Evolutionary conservation across 106 monocot species (phyloP).

Genomic region (Chionographis japonica): DNA sequence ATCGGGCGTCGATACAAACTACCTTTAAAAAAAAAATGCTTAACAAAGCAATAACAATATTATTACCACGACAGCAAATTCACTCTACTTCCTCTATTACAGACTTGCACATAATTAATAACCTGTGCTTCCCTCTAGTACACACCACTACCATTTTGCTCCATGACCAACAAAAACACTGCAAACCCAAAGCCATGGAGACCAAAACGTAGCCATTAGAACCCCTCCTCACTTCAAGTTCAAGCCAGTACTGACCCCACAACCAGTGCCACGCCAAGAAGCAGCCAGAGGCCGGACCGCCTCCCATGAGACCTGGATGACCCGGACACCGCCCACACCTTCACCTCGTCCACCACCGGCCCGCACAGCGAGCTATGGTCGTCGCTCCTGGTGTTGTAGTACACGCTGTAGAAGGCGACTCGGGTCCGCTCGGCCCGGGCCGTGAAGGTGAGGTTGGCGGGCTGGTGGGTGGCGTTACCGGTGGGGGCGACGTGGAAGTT

Average conservation of each 20-base stretch:
- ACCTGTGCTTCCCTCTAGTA: too few species aligned
- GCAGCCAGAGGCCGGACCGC: conserved; percentile 3
- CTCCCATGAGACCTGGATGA: not conserved
- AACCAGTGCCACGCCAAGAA: conserved; percentile 7
- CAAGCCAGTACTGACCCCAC: conserved; percentile 15
- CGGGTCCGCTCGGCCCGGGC: conserved; percentile 71
- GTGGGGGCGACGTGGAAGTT: conserved; percentile 69
- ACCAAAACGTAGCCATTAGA: too few species aligned
- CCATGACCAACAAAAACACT: too few species aligned
- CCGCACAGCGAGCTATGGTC: conserved; percentile 86
- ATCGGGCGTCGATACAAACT: too few species aligned
- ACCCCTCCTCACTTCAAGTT: not conserved
- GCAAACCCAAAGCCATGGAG: too few species aligned
- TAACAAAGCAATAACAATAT: too few species aligned
- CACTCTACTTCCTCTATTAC: too few species aligned
- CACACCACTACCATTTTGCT: too few species aligned
- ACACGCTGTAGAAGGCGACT: conserved; percentile 89
- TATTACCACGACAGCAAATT: too few species aligned
- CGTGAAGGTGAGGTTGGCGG: conserved; percentile 71
- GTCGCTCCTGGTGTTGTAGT: conserved; percentile 89
- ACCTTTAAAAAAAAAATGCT: too few species aligned
- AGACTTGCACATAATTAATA: too few species aligned
- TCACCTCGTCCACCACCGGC: conserved; percentile 78
- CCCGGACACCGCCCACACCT: conserved; percentile 36
- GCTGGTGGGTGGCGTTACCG: conserved; percentile 54